phyloP scores from a whole-genome alignment of 768 basidiomycete species.

The Panellus pusillus region DNA sequence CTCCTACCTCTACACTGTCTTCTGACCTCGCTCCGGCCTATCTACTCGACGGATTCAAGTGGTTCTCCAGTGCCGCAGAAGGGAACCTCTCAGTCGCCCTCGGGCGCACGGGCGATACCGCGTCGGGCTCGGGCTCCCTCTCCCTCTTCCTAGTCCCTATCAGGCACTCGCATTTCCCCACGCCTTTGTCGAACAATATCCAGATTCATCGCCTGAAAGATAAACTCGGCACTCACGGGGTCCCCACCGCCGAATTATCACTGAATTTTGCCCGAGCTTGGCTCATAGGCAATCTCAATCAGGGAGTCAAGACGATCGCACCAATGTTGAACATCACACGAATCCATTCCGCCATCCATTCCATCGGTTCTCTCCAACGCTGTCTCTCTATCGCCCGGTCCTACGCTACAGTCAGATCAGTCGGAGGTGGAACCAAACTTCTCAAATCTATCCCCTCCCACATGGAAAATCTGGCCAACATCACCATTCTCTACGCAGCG shows the following conservation, averaged over 20 bases:
- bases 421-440: constrained; percentile 48
- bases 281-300: constrained; percentile 54
- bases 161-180: constrained; percentile 49
- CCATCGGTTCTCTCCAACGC: constrained; percentile 56
- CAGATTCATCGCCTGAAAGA: constrained; percentile 73
- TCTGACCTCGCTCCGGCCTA: constrained; percentile 40
- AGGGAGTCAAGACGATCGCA: constrained; percentile 66
- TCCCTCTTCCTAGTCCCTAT: constrained; percentile 76
- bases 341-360: constrained; percentile 60
- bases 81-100: constrained; percentile 61
- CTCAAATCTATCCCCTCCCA: constrained; percentile 60
- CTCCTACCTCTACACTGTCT: constrained; percentile 24
- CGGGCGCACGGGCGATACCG: constrained; percentile 53
- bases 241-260: constrained; percentile 75
- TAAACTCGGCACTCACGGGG: constrained; percentile 70
- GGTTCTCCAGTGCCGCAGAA: constrained; percentile 85
- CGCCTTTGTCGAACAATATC: constrained; percentile 55
- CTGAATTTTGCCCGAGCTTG: constrained; percentile 58
- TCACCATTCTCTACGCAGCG: constrained; percentile 65
- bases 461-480: constrained; percentile 60
- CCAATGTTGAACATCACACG: constrained; percentile 78
- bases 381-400: constrained; percentile 63
- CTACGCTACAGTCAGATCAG: constrained; percentile 57
- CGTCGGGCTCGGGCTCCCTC: constrained; percentile 59
- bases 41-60: constrained; percentile 70